Percentiles rank a stretch among this genome's conserved stretches.
phyloP scores from a whole-genome alignment of 2,329 filamentous ascomycete genomes.

The Lachnellula arida region DNA sequence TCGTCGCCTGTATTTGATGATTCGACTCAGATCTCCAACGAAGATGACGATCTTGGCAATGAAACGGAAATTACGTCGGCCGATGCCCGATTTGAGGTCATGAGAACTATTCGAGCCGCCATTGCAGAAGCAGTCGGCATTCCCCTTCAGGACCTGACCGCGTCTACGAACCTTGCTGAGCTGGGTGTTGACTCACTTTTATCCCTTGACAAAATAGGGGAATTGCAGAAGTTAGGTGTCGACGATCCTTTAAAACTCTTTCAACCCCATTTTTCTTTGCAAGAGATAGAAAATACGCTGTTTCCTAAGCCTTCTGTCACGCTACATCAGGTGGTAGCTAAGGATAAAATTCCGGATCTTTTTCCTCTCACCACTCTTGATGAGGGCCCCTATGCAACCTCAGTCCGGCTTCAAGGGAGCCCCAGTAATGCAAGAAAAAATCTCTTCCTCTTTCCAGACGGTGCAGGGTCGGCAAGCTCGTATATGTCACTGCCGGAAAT shows the following conservation, averaged over 20 bases:
- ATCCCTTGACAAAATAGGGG: not conserved
- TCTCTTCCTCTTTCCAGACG: slow-evolving; percentile 45
- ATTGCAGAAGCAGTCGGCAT: not conserved
- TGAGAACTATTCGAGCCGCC: not conserved
- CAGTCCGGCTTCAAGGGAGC: slow-evolving; percentile 43
- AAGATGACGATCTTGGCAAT: not conserved
- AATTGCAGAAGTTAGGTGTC: not conserved
- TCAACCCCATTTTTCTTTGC: no score
- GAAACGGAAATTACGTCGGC: not conserved
- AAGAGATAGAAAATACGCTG: no score
- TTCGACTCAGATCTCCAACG: no score
- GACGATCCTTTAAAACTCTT: not conserved
- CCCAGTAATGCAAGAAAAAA: slow-evolving; percentile 40
- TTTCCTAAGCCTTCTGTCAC: no score
- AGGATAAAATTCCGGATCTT: not conserved
- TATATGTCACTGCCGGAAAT: slow-evolving; percentile 32
- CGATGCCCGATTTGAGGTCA: not conserved
- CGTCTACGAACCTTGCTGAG: not conserved
- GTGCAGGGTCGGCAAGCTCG: slow-evolving; percentile 37
- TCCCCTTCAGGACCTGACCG: not conserved
- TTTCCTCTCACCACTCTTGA: slow-evolving; percentile 3
- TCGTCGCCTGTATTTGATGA: no score
- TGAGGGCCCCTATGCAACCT: slow-evolving; percentile 16
- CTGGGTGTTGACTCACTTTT: not conserved
- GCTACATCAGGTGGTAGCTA: no score